phyloP scores from a whole-genome alignment of 2,329 filamentous ascomycete species.

The Xylariaceae sp. region DNA sequence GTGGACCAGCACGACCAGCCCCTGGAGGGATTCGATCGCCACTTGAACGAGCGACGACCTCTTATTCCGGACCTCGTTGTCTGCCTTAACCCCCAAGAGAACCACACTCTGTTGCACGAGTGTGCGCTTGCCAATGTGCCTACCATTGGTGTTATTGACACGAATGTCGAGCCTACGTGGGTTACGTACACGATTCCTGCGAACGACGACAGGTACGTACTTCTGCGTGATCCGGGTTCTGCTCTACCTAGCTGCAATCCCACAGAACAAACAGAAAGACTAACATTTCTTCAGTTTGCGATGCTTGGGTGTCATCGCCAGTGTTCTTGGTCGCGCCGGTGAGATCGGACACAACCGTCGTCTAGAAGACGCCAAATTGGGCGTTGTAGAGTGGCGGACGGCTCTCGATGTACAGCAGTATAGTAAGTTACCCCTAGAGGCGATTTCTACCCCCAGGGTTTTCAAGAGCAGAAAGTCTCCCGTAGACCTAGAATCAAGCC shows the following conservation, averaged over 20 bases:
- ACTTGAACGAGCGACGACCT: conserved; percentile 57
- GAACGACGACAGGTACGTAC: conserved; percentile 81
- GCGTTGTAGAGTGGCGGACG: conserved; percentile 59
- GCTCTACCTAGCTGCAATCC: background rate
- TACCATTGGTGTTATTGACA: conserved; percentile 92
- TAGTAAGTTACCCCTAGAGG: conserved; percentile 26
- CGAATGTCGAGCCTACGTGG: conserved; percentile 84
- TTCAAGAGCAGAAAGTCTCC: background rate
- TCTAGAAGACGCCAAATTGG: conserved; percentile 55
- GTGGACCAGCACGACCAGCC: conserved; percentile 68
- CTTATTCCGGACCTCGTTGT: conserved; percentile 86
- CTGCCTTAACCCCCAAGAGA: conserved; percentile 88
- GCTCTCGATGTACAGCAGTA: conserved; percentile 39
- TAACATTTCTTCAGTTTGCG: conserved; percentile 57
- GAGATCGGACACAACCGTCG: conserved; percentile 68
- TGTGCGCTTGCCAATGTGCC: conserved; percentile 84
- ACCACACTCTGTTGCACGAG: conserved; percentile 84
- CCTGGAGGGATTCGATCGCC: conserved; percentile 57
- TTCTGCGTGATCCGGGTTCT: background rate
- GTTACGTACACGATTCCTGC: conserved; percentile 95
- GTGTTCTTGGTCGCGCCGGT: conserved; percentile 79
- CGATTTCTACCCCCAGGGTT: background rate
- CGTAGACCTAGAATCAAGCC: background rate
- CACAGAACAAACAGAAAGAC: background rate
- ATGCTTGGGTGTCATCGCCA: conserved; percentile 73